Evolutionary conservation across 202 grass and related monocot genomes (phyloP).

Genomic region (Carex arenaria): DNA sequence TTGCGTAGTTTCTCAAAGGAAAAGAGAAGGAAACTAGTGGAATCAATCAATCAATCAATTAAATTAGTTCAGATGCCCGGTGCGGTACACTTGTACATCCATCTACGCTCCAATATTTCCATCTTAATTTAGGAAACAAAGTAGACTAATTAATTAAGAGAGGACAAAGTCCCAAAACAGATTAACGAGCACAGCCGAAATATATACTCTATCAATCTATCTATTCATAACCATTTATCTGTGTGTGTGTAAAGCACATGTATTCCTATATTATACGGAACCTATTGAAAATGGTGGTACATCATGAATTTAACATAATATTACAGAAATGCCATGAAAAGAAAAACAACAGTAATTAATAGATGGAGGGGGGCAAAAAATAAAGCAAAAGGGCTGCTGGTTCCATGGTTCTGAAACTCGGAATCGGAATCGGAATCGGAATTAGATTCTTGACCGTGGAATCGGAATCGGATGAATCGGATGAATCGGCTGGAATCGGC

Average conservation of each 20-base stretch:
- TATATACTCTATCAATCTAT: background rate
- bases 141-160: background rate
- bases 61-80: background rate
- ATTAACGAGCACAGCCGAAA: background rate
- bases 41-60: background rate
- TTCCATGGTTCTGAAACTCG: background rate
- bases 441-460: no score
- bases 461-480: no score
- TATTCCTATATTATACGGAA: background rate
- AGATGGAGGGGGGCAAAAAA: background rate
- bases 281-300: background rate
- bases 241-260: background rate
- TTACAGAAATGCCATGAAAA: background rate
- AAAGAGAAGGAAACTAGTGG: background rate
- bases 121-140: background rate
- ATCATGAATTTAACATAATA: background rate
- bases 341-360: background rate
- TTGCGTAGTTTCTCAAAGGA: background rate
- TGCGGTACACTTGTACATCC: background rate
- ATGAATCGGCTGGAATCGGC: no score
- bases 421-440: no score
- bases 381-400: background rate
- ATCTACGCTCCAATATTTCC: background rate
- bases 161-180: background rate
- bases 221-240: background rate